phyloP scores from a whole-genome alignment of 1,284 basidiomycete species.

The Ganoderma meredithae region DNA sequence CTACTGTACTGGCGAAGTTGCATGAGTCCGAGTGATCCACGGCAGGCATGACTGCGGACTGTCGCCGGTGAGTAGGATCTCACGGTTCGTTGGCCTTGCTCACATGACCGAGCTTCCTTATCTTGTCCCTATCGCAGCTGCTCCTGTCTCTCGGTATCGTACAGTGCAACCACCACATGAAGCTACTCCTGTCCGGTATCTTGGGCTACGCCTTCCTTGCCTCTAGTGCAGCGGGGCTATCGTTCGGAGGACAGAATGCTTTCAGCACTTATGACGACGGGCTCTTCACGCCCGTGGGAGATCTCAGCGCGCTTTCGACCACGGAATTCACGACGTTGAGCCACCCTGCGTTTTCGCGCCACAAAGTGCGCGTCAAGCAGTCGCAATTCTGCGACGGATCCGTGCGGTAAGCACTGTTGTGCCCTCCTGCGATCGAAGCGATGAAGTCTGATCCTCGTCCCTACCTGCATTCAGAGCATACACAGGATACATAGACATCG shows the following conservation, averaged over 20 bases:
- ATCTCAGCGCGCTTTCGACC: slow-evolving; percentile 48
- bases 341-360: slow-evolving; percentile 59
- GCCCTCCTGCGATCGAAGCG: background rate
- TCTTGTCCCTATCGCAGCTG: background rate
- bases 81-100: background rate
- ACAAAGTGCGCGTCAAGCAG: slow-evolving; percentile 56
- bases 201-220: no score
- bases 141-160: background rate
- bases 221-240: background rate
- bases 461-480: slow-evolving; percentile 21
- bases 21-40: background rate
- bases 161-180: background rate
- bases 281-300: slow-evolving; percentile 51
- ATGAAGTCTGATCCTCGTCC: background rate
- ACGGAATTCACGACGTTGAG: slow-evolving; percentile 52
- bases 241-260: slow-evolving; percentile 21
- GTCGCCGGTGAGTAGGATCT: slow-evolving; percentile 8
- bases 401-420: slow-evolving; percentile 26
- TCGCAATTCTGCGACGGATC: slow-evolving; percentile 42
- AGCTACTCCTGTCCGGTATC: background rate
- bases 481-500: slow-evolving; percentile 72
- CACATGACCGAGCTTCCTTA: slow-evolving; percentile 1
- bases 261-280: slow-evolving; percentile 22
- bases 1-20: no score
- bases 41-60: background rate